phyloP scores from a whole-genome alignment of 2,329 filamentous ascomycete species.

The Ophiostoma sp. region DNA sequence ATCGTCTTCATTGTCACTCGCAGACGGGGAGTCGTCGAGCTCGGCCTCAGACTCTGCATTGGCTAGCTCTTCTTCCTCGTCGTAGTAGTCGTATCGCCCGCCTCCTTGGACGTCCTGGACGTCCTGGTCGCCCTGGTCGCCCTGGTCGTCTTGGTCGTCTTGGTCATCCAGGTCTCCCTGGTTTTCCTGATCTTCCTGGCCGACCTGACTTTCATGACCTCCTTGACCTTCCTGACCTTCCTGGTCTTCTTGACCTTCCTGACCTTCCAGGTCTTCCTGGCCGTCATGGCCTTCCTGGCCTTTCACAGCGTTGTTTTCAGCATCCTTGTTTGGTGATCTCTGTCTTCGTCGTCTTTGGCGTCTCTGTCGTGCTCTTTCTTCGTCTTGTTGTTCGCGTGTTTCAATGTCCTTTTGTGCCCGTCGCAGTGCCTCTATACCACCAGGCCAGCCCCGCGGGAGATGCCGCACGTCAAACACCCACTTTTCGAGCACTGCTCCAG shows the following conservation, averaged over 20 bases:
- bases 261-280: not conserved
- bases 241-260: too few species aligned
- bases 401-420: conserved; percentile 32
- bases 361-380: not conserved
- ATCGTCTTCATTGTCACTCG: not conserved
- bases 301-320: not conserved
- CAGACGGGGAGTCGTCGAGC: not conserved
- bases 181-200: not conserved
- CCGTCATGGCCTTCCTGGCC: conserved; percentile 11
- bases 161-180: too few species aligned
- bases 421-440: conserved; percentile 37
- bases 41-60: conserved; percentile 26
- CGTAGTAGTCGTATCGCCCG: conserved; percentile 24
- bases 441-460: conserved; percentile 50
- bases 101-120: not conserved
- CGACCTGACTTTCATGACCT: too few species aligned
- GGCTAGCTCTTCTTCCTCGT: conserved; percentile 24
- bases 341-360: conserved; percentile 11
- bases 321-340: not conserved
- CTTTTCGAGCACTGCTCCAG: conserved; percentile 54
- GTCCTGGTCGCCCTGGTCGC: too few species aligned
- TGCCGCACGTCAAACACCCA: conserved; percentile 60
- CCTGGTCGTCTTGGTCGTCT: too few species aligned
- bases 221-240: too few species aligned
- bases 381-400: not conserved